A percentile compares a stretch with the other conserved stretches of the same genome.
Evolutionary conservation across 1,139 yeast genomes (phyloP).

Genomic region (Arxiozyma heterogenica): DNA sequence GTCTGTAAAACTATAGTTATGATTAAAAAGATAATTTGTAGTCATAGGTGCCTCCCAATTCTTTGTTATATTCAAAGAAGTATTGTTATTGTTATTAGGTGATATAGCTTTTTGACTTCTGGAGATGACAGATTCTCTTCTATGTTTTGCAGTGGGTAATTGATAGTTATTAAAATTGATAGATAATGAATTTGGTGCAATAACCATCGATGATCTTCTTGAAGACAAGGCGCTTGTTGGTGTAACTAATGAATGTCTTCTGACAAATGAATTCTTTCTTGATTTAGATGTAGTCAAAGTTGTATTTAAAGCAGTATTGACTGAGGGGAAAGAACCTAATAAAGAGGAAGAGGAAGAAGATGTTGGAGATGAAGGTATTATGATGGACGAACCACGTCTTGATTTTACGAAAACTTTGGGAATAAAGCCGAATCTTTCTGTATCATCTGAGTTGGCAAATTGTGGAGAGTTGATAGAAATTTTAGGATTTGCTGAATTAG

Average conservation of each 20-base stretch:
- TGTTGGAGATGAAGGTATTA: conserved; percentile 5
- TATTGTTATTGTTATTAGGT: conserved; percentile 3
- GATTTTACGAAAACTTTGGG: conserved; percentile 30
- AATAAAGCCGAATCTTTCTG: conserved; percentile 28
- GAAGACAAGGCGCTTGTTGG: conserved; percentile 18
- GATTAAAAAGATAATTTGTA: conserved; percentile 5
- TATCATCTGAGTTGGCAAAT: conserved; percentile 5
- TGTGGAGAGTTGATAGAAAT: conserved; percentile 2
- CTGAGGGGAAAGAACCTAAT: not conserved
- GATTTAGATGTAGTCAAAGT: conserved; percentile 18
- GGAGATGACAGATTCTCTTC: conserved; percentile 15
- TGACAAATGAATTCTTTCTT: conserved; percentile 28
- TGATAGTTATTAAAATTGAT: conserved; percentile 8
- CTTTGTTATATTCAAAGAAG: conserved; percentile 7
- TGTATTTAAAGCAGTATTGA: conserved; percentile 14
- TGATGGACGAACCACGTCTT: conserved; percentile 27
- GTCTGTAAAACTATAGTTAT: conserved; percentile 3
- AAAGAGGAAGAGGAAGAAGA: conserved; percentile 8
- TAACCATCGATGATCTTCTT: conserved; percentile 25
- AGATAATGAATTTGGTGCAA: conserved; percentile 21
- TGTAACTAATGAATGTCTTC: conserved; percentile 26
- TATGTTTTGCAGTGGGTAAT: conserved; percentile 10
- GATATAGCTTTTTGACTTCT: not conserved
- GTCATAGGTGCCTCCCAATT: conserved; percentile 5
- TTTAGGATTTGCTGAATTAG: conserved; percentile 2